These are phyloP conservation scores for Arthroderma sp. DNA, from an alignment of 2,329 filamentous ascomycete genomes.

Conservation along the genomic window DNA sequence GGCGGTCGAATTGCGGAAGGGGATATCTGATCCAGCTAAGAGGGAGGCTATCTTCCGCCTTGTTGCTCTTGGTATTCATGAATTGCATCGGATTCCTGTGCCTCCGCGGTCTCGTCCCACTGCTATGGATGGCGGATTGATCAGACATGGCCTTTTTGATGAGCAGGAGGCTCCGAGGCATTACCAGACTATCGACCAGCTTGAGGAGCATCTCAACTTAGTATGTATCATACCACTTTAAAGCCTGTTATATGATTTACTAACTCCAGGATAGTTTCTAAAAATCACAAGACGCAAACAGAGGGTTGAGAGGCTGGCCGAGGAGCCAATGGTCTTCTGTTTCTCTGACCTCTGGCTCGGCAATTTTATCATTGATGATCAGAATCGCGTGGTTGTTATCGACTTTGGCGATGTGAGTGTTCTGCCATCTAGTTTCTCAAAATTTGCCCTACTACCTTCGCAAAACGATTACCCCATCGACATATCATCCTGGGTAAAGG, in stretches of 20 bases:
- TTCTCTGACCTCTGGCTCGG: constrained; percentile 12
- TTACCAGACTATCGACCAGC: constrained; percentile 14
- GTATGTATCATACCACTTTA: constrained; percentile 7
- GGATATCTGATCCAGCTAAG: background rate
- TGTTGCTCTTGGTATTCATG: constrained; percentile 12
- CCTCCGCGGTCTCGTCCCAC: constrained; percentile 3
- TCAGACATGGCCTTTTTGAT: constrained; percentile 11
- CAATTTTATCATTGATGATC: constrained; percentile 16
- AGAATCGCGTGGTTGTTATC: constrained; percentile 10
- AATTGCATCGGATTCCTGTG: constrained; percentile 16
- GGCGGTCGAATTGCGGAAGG: background rate
- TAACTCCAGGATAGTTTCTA: constrained; percentile 2
- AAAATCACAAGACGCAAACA: constrained; percentile 6
- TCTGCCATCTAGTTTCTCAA: constrained; percentile 15
- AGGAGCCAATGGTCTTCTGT: constrained; percentile 17
- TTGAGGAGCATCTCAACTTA: constrained; percentile 15
- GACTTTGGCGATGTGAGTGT: constrained; percentile 15
- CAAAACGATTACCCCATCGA: background rate
- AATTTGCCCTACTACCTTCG: background rate
- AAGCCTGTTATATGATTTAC: background rate
- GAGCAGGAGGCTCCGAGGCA: constrained; percentile 9
- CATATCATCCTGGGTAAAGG: background rate
- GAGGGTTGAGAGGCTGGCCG: constrained; percentile 9
- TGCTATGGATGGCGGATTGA: background rate
- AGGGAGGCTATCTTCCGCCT: constrained; percentile 11